These are phyloP conservation scores for Epichloe aotearoae DNA, from an alignment of 2,329 filamentous ascomycete species.

Conservation along the genomic window DNA sequence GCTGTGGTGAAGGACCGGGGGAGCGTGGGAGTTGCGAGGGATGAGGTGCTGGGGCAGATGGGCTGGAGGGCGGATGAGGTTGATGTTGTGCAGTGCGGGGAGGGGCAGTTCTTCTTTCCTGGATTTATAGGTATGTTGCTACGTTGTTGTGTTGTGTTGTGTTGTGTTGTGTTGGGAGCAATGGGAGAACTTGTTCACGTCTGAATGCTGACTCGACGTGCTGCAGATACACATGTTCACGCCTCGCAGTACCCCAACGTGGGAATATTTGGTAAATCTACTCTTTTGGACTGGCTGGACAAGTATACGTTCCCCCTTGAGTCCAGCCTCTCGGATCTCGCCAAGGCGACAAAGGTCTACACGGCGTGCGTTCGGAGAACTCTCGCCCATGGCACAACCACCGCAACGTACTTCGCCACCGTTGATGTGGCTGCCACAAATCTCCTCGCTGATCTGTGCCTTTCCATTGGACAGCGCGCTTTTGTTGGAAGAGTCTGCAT, in stretches of 20 bases:
- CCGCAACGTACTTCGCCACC: constrained; percentile 89
- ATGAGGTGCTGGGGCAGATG: constrained; percentile 25
- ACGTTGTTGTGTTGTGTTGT: background rate
- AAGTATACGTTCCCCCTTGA: constrained; percentile 94
- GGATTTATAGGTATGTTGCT: constrained; percentile 56
- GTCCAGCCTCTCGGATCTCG: constrained; percentile 51
- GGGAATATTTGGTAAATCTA: constrained; percentile 87
- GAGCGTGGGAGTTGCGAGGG: constrained; percentile 16
- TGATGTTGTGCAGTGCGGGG: constrained; percentile 21
- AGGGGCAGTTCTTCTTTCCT: constrained; percentile 66
- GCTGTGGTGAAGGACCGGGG: constrained; percentile 27
- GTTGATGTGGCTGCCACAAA: constrained; percentile 82
- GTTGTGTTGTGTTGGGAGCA: background rate
- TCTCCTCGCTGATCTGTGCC: constrained; percentile 72
- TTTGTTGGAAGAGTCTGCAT: constrained; percentile 93
- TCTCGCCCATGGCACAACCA: constrained; percentile 82
- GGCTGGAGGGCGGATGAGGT: constrained; percentile 31
- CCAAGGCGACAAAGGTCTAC: constrained; percentile 60
- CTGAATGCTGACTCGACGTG: background rate
- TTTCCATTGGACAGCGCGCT: constrained; percentile 69
- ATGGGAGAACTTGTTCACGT: background rate
- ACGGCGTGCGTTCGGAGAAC: constrained; percentile 65
- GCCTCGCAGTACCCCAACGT: constrained; percentile 90
- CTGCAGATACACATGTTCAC: constrained; percentile 85
- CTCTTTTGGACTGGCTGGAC: constrained; percentile 84